These are phyloP conservation scores for Colletotrichum sp. DNA, from an alignment of 2,329 filamentous ascomycete species.

Conservation along the genomic window DNA sequence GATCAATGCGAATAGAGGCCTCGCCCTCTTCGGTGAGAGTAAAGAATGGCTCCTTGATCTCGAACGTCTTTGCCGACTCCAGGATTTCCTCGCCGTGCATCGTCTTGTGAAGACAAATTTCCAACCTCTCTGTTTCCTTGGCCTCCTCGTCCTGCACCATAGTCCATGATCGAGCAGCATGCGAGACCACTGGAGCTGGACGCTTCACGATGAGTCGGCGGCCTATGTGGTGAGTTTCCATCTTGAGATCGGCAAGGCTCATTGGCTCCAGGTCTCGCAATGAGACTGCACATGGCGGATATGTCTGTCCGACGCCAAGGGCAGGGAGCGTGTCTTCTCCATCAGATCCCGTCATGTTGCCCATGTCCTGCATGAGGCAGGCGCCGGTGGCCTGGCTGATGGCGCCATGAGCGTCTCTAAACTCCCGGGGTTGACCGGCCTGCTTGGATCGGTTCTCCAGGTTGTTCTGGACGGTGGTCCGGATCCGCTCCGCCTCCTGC, in stretches of 20 bases:
- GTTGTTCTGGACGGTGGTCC: constrained; percentile 23
- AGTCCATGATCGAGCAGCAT: constrained; percentile 31
- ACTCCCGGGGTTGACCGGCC: constrained; percentile 22
- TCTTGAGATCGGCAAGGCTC: constrained; percentile 24
- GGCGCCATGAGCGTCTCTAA: constrained; percentile 3
- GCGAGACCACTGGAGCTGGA: neutral
- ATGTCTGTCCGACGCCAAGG: constrained; percentile 29
- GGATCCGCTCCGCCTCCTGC: constrained; percentile 32
- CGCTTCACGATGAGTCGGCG: constrained; percentile 28
- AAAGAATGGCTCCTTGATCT: constrained; percentile 56
- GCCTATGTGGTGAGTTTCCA: constrained; percentile 35
- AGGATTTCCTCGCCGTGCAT: constrained; percentile 34
- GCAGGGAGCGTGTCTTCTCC: constrained; percentile 28
- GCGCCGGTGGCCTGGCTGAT: constrained; percentile 16
- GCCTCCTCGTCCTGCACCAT: constrained; percentile 31
- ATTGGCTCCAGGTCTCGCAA: constrained; percentile 28
- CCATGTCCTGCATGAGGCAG: constrained; percentile 37
- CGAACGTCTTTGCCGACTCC: constrained; percentile 34
- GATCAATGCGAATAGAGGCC: constrained; percentile 40
- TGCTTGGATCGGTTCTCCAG: constrained; percentile 25
- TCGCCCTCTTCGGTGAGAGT: constrained; percentile 44
- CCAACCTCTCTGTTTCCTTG: constrained; percentile 30
- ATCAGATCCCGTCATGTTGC: constrained; percentile 18
- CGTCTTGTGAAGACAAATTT: constrained; percentile 37
- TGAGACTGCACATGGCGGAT: constrained; percentile 25